Conservation (phyloP, 208 protist species). For the Leishmania tarentolae region DNA sequence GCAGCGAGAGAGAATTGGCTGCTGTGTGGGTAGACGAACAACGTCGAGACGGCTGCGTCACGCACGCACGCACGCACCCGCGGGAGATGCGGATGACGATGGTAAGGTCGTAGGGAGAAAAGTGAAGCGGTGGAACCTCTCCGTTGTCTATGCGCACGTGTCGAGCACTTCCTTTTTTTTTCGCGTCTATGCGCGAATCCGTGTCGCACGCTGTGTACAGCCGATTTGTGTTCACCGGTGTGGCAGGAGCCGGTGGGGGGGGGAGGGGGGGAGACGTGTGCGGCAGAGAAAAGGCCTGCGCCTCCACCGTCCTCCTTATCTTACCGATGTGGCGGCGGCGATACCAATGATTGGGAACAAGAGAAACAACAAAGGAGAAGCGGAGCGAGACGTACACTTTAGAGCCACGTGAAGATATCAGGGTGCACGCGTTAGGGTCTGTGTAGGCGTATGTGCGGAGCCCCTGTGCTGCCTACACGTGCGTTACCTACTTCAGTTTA, state of each 20-base stretch:
- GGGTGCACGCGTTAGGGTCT: background rate
- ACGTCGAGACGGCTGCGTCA: background rate
- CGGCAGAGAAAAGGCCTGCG: background rate
- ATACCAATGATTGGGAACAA: background rate
- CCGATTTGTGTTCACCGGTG: background rate
- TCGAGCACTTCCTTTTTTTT: background rate
- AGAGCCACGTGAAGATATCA: background rate
- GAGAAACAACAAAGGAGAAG: background rate
- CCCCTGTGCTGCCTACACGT: background rate
- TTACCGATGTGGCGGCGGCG: background rate
- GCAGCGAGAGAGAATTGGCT: background rate
- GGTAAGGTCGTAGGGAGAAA: background rate
- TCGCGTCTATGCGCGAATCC: background rate
- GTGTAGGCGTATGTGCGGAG: background rate
- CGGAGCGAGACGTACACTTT: background rate
- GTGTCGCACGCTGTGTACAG: background rate
- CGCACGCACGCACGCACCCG: background rate
- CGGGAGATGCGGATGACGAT: background rate
- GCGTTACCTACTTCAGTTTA: background rate
- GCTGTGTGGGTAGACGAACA: background rate
- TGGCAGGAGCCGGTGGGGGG: background rate
- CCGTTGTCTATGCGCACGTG: background rate
- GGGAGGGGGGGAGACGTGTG: background rate
- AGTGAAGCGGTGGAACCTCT: background rate
- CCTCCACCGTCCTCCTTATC: background rate